phyloP scores from a whole-genome alignment of 129 eudicot species.

The Apium graveolens region DNA sequence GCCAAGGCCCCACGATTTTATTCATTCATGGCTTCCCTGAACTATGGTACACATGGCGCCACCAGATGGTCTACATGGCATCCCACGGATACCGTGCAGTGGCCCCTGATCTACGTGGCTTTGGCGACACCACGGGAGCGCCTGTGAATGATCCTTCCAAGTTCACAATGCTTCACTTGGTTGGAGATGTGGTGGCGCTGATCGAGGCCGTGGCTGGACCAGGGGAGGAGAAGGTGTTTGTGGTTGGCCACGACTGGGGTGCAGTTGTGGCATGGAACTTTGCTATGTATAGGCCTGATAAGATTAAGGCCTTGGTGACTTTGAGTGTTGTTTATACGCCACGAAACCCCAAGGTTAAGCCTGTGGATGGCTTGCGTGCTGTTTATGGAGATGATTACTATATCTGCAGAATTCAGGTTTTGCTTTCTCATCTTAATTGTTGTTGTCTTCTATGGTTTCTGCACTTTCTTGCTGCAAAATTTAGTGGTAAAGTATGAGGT shows the following conservation, averaged over 20 bases:
- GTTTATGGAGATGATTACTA: slow-evolving; percentile 29
- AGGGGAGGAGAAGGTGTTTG: slow-evolving; percentile 31
- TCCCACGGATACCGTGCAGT: slow-evolving; percentile 51
- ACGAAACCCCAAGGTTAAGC: slow-evolving; percentile 20
- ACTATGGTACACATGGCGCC: slow-evolving; percentile 74
- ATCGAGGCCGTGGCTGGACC: slow-evolving; percentile 33
- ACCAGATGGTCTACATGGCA: slow-evolving; percentile 57
- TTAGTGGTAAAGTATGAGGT: not conserved
- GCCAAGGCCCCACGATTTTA: slow-evolving; percentile 46
- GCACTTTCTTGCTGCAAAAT: not conserved
- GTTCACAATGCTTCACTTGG: slow-evolving; percentile 50
- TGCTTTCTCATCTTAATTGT: not conserved
- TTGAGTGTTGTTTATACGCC: slow-evolving; percentile 23
- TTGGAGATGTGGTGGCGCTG: slow-evolving; percentile 52
- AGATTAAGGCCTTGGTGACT: slow-evolving; percentile 31
- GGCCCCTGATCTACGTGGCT: slow-evolving; percentile 68
- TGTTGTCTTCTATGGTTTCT: not conserved
- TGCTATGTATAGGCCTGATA: slow-evolving; percentile 33
- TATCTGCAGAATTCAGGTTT: slow-evolving; percentile 33
- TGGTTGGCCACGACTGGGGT: slow-evolving; percentile 59
- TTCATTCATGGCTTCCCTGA: slow-evolving; percentile 75
- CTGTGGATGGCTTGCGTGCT: slow-evolving; percentile 15
- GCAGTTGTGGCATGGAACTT: slow-evolving; percentile 36
- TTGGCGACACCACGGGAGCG: slow-evolving; percentile 47
- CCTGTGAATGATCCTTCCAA: slow-evolving; percentile 24